A percentile compares a stretch with the other conserved stretches of the same genome.
Conservation (phyloP, 176 grass and related monocot genomes). For the Neostapfia colusana region DNA sequence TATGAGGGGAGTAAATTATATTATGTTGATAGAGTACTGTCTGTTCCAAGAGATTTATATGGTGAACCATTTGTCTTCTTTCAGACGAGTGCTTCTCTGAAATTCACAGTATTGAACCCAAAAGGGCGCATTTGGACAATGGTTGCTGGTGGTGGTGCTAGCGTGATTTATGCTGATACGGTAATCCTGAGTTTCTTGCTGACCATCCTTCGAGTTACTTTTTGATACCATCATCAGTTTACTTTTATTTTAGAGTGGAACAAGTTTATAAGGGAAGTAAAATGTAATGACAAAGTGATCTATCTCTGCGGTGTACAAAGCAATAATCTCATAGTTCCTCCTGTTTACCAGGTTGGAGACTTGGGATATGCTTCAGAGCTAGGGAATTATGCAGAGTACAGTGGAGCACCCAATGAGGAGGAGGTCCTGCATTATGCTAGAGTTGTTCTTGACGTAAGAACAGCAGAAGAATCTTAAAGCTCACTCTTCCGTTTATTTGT, state of each 20-base stretch:
- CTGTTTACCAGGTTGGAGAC: constrained; percentile 75
- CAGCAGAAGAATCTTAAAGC: background rate
- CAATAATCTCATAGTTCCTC: background rate
- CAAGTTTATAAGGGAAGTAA: background rate
- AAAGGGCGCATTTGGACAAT: constrained; percentile 99
- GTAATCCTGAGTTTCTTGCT: constrained; percentile 46
- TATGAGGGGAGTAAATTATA: no score
- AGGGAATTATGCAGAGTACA: constrained; percentile 95
- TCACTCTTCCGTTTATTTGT: background rate
- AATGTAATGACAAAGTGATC: background rate
- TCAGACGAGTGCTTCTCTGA: constrained; percentile 92
- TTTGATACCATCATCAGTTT: background rate
- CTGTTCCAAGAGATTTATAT: background rate
- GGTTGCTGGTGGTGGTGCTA: constrained; percentile 95
- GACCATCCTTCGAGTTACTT: constrained; percentile 9
- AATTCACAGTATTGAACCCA: constrained; percentile 91
- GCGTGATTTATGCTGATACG: constrained; percentile 96
- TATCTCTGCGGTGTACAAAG: background rate
- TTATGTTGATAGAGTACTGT: background rate
- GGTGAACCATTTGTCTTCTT: constrained; percentile 37
- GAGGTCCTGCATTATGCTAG: constrained; percentile 96
- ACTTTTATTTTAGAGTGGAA: background rate
- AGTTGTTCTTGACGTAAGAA: constrained; percentile 87
- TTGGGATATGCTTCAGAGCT: constrained; percentile 92
- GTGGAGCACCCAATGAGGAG: constrained; percentile 92